These are phyloP conservation scores for Wickerhamiella slavikovae DNA, from an alignment of 805 yeast species.

Conservation along the genomic window DNA sequence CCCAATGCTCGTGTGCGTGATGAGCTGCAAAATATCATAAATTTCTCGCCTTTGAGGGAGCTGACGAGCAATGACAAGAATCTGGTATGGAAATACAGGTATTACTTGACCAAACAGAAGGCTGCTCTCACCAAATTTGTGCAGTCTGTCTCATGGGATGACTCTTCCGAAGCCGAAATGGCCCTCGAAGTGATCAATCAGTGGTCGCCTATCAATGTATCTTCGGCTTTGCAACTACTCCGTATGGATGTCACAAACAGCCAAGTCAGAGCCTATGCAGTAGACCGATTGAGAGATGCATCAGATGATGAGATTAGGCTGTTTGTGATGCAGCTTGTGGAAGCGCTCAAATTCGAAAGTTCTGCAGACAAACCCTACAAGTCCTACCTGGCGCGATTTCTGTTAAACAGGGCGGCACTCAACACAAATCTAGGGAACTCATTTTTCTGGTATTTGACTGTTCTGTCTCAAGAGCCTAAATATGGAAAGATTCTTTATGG, in stretches of 20 bases:
- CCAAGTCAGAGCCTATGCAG: slow-evolving; percentile 70
- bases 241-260: slow-evolving; percentile 59
- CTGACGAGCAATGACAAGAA: slow-evolving; percentile 69
- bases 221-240: slow-evolving; percentile 68
- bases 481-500: slow-evolving; percentile 23
- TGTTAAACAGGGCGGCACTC: slow-evolving; percentile 48
- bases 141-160: slow-evolving; percentile 76
- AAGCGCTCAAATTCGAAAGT: slow-evolving; percentile 69
- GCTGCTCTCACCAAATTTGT: slow-evolving; percentile 60
- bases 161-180: slow-evolving; percentile 58
- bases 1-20: slow-evolving; percentile 73
- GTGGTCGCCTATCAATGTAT: slow-evolving; percentile 62
- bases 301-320: slow-evolving; percentile 61
- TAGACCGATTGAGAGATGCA: slow-evolving; percentile 58
- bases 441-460: slow-evolving; percentile 81
- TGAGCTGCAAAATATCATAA: slow-evolving; percentile 44
- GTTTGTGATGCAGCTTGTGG: slow-evolving; percentile 75
- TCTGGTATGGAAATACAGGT: slow-evolving; percentile 77
- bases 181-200: slow-evolving; percentile 50
- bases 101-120: slow-evolving; percentile 49
- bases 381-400: slow-evolving; percentile 29
- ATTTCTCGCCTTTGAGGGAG: slow-evolving; percentile 67
- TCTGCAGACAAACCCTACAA: slow-evolving; percentile 8
- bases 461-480: slow-evolving; percentile 54
- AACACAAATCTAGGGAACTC: slow-evolving; percentile 56